Evolutionary conservation across 2,329 filamentous ascomycete genomes (phyloP).

Genomic region (Triangularia verruculosa): DNA sequence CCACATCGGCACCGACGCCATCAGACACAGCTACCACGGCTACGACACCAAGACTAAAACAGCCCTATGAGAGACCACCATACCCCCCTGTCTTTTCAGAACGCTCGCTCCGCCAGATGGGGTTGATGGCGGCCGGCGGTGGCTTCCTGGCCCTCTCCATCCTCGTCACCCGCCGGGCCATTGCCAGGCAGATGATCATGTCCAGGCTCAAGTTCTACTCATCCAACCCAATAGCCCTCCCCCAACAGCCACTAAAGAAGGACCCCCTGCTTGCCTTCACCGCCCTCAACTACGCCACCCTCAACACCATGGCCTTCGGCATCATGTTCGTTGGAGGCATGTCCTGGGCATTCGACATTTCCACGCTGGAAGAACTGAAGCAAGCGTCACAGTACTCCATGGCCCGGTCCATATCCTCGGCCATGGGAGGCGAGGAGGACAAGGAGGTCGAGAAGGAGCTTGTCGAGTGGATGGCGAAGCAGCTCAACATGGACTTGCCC

Average conservation of each 20-base stretch:
- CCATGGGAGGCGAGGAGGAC: slow-evolving; percentile 35
- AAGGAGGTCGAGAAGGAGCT: slow-evolving; percentile 58
- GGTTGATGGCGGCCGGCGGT: slow-evolving; percentile 71
- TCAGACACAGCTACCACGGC: slow-evolving; percentile 5
- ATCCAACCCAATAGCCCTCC: slow-evolving; percentile 47
- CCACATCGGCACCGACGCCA: slow-evolving; percentile 22
- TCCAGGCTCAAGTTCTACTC: slow-evolving; percentile 70
- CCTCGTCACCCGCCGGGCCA: slow-evolving; percentile 67
- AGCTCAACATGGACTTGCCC: slow-evolving; percentile 49
- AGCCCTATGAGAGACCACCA: slow-evolving; percentile 15
- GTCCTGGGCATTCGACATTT: slow-evolving; percentile 75
- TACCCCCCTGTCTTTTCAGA: slow-evolving; percentile 36
- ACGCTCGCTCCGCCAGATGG: slow-evolving; percentile 59
- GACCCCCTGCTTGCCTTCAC: slow-evolving; percentile 74
- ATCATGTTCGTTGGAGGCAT: slow-evolving; percentile 72
- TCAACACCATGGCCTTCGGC: slow-evolving; percentile 75
- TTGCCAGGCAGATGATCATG: slow-evolving; percentile 59
- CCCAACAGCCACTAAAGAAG: slow-evolving; percentile 35
- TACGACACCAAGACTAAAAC: slow-evolving; percentile 16
- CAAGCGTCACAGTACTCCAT: slow-evolving; percentile 39
- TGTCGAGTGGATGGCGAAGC: slow-evolving; percentile 58
- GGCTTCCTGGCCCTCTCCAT: slow-evolving; percentile 72
- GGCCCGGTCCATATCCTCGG: slow-evolving; percentile 35
- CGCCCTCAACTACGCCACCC: slow-evolving; percentile 79
- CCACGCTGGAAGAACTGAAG: slow-evolving; percentile 63